phyloP scores from a whole-genome alignment of 2,329 filamentous ascomycete genomes.

The Neoscytalidium dimidiatum region DNA sequence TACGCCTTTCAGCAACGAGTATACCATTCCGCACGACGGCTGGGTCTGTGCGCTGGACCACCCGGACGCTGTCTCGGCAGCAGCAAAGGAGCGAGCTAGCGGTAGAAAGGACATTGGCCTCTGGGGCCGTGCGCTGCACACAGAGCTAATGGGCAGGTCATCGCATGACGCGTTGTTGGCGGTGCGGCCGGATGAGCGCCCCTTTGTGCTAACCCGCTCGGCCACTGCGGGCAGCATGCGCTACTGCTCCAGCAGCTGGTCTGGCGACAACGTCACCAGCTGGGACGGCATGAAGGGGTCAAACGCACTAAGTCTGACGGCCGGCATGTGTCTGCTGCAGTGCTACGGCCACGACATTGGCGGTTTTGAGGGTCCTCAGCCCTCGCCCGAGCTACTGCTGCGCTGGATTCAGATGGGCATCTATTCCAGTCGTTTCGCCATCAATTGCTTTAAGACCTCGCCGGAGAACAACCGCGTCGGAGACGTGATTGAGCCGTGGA shows the following conservation, averaged over 20 bases:
- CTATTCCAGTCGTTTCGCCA: slow-evolving; percentile 70
- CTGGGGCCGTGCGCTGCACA: slow-evolving; percentile 70
- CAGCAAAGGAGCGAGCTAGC: slow-evolving; percentile 19
- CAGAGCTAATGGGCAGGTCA: slow-evolving; percentile 70
- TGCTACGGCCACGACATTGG: slow-evolving; percentile 75
- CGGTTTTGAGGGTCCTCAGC: slow-evolving; percentile 73
- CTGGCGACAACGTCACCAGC: slow-evolving; percentile 72
- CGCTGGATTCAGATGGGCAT: slow-evolving; percentile 74
- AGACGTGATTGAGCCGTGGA: slow-evolving; percentile 77
- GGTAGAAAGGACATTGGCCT: slow-evolving; percentile 59
- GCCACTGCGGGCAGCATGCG: slow-evolving; percentile 70
- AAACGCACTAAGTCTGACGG: slow-evolving; percentile 68
- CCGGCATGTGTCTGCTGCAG: slow-evolving; percentile 66
- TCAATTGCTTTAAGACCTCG: slow-evolving; percentile 77
- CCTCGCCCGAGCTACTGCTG: slow-evolving; percentile 68
- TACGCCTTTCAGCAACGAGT: slow-evolving; percentile 58
- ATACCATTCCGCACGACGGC: slow-evolving; percentile 65
- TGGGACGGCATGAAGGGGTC: slow-evolving; percentile 74
- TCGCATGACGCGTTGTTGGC: slow-evolving; percentile 68
- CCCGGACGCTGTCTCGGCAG: slow-evolving; percentile 47
- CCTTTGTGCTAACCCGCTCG: slow-evolving; percentile 70
- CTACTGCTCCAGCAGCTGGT: slow-evolving; percentile 73
- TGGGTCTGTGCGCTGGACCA: slow-evolving; percentile 63
- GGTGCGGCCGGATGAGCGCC: slow-evolving; percentile 59
- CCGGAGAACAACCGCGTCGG: slow-evolving; percentile 66